Percentiles rank a stretch among this genome's conserved stretches.
Evolutionary conservation across 2,329 filamentous ascomycete genomes (phyloP).

Genomic region (Ceratocystis papillata): DNA sequence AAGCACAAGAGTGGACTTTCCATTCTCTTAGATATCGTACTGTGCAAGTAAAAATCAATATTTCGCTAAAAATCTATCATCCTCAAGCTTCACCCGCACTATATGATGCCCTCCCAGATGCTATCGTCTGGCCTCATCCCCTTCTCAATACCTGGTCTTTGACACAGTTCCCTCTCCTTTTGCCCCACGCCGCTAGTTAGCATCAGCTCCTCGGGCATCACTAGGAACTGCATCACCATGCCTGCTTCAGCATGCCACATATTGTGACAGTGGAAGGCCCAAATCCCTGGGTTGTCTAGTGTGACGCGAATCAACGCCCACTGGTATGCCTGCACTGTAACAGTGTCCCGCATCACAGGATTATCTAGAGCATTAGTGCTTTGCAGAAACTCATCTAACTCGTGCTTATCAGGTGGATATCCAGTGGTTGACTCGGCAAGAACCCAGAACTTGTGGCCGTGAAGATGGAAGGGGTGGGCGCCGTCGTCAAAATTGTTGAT

Average conservation of each 20-base stretch:
- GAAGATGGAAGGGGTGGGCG: constrained; percentile 39
- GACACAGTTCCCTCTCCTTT: constrained; percentile 29
- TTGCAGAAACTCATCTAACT: constrained; percentile 28
- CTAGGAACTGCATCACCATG: constrained; percentile 48
- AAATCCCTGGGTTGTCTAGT: constrained; percentile 47
- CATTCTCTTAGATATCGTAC: too few relatives aligned
- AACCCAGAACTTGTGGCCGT: constrained; percentile 45
- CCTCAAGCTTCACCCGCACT: background rate
- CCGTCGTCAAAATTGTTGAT: constrained; percentile 32
- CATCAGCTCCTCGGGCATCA: constrained; percentile 22
- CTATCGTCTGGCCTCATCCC: constrained; percentile 32
- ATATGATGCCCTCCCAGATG: constrained; percentile 32
- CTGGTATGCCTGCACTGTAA: constrained; percentile 43
- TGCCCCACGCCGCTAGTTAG: constrained; percentile 13
- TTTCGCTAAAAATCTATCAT: background rate
- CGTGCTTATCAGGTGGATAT: constrained; percentile 30
- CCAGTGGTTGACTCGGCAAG: constrained; percentile 30
- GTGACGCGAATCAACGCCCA: constrained; percentile 46
- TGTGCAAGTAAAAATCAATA: background rate
- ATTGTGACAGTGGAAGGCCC: constrained; percentile 50
- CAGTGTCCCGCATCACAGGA: constrained; percentile 35
- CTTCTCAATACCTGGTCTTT: constrained; percentile 28
- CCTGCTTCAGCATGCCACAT: constrained; percentile 49
- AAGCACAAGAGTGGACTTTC: too few relatives aligned
- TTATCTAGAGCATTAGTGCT: constrained; percentile 29